Evolutionary conservation across 73 alveolate species (phyloP), one percentile per base, ranked within the genome.

Genomic region (Diophrys sp.): DNA sequence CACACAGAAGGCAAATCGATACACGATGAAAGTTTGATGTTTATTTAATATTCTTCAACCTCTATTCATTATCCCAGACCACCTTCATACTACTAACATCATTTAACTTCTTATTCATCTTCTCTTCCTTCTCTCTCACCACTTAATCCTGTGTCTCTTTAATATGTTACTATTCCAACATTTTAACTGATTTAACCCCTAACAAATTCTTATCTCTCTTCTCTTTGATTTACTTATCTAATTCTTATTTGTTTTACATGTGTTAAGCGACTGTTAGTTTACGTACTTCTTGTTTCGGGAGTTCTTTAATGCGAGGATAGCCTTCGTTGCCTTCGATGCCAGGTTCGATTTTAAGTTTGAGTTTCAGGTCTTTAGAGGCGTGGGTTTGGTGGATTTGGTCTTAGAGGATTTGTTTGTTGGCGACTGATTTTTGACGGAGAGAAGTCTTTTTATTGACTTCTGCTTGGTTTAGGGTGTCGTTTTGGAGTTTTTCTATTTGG

Each of bases 291-390:
- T 44, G n/a, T 44, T 44, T 44, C 18, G 62, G 5, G 5, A 11
- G 5, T 44, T 44, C 62, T 44, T 44, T 44, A 11, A 44, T 44
- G 5, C 62, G 62, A 11, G 62, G 62, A 18, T 44, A 44, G 62
- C 62, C 62, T 44, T 44, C 62, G 5, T 44, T 44, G 62, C 62
- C 62, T 44, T 44, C 62, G 62, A 44, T 44, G 5, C 62, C 62
- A 11, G 62, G 62, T 18, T 5, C 5, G 5, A 11, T 5, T 44
- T 44, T 44, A 18, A 44, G 18, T 5, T 44, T 5, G 5, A 11
- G 62, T 5, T 5, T 11, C n/a, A 44, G 62, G 5, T 44, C n/a
- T 11, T 5, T 44, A 11, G 5, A 11, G 62, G 5, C 18, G 5
- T 5, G 5, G 62, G 5, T 5, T 18, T 44, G n/a, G 5, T 44